Evolutionary conservation across 495 filamentous ascomycete species (phyloP).

Genomic region (Trichocladium uniseriatum): DNA sequence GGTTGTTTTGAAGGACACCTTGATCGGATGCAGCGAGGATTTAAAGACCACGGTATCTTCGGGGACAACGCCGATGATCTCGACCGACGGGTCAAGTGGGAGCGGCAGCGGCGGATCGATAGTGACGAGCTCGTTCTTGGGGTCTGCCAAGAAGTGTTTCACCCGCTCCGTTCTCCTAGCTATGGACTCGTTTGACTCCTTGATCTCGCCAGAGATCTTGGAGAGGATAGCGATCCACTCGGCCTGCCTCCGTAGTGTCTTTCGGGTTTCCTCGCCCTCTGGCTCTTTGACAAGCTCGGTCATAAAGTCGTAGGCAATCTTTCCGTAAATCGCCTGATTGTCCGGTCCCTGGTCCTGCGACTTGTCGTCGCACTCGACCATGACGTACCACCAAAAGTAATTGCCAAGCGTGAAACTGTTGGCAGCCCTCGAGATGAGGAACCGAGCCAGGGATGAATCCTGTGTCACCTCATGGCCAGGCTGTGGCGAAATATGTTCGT

Average conservation of each 20-base stretch:
- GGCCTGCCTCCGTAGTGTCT: constrained; percentile 72
- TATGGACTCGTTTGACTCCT: constrained; percentile 67
- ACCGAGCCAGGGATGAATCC: constrained; percentile 82
- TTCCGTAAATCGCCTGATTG: constrained; percentile 75
- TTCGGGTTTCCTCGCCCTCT: constrained; percentile 59
- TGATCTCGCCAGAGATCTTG: constrained; percentile 84
- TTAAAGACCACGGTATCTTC: constrained; percentile 92
- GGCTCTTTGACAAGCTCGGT: constrained; percentile 55
- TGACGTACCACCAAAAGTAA: constrained; percentile 95
- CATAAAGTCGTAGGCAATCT: constrained; percentile 95
- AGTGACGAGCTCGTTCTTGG: constrained; percentile 72
- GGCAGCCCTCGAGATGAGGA: constrained; percentile 77
- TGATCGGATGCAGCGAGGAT: constrained; percentile 80
- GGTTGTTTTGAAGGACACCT: constrained; percentile 79
- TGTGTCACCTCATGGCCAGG: constrained; percentile 54
- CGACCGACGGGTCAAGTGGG: constrained; percentile 76
- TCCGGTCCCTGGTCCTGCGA: constrained; percentile 58
- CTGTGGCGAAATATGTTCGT: constrained; percentile 61
- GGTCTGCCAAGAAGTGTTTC: constrained; percentile 73
- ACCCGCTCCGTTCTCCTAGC: constrained; percentile 70
- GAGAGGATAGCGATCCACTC: constrained; percentile 81
- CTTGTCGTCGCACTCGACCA: constrained; percentile 86
- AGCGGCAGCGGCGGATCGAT: constrained; percentile 85
- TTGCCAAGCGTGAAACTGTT: constrained; percentile 85
- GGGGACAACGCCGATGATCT: constrained; percentile 67